Evolutionary conservation across 129 eudicot genomes (phyloP).

Genomic region (sunflower (Helianthus annuus)): HanXRQr2.0-SUNRISE NC_035437.2:163554914-163555413

Average conservation of each 20-base stretch:
- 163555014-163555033: constrained; percentile 76
- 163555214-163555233: constrained; percentile 42
- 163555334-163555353: no score
- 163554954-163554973: background rate
- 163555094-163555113: constrained; percentile 61
- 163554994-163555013: constrained; percentile 40
- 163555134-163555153: constrained; percentile 90
- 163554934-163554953: constrained; percentile 21
- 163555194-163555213: constrained; percentile 2
- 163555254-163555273: no score
- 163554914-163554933: constrained; percentile 87
- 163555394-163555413: no score
- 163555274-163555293: no score
- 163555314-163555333: no score
- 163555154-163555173: constrained; percentile 64
- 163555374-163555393: no score
- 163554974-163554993: background rate
- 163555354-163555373: no score
- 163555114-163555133: constrained; percentile 88
- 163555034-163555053: constrained; percentile 82
- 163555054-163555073: constrained; percentile 81
- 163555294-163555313: no score
- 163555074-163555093: constrained; percentile 73
- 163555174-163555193: background rate
- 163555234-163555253: constrained; percentile 30